Conservation (phyloP, 73 alveolate species). For the Paramecium bursaria region DNA sequence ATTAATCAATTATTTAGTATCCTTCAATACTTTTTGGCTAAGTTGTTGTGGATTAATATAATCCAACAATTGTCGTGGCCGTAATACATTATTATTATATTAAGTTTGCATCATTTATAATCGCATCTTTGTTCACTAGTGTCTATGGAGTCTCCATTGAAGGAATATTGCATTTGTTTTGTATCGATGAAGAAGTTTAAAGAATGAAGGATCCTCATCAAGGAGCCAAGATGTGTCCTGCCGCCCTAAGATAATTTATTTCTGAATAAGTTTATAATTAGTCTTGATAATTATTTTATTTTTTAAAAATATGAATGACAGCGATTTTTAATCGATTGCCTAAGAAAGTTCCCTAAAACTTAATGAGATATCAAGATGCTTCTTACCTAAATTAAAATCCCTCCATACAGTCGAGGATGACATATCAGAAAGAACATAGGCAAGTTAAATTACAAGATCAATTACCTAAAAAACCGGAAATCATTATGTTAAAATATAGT, state of each 20-base stretch:
- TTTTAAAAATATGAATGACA: too few relatives aligned
- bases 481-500: too few relatives aligned
- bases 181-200: constrained; percentile 47
- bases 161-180: constrained; percentile 34
- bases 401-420: too few relatives aligned
- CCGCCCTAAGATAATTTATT: constrained; percentile 45
- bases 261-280: constrained; percentile 20
- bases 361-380: too few relatives aligned
- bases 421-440: too few relatives aligned
- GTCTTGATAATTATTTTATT: too few relatives aligned
- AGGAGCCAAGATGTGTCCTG: constrained; percentile 60
- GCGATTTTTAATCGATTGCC: too few relatives aligned
- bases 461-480: too few relatives aligned
- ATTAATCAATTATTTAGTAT: not conserved
- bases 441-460: too few relatives aligned
- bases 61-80: constrained; percentile 38
- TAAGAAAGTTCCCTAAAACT: too few relatives aligned
- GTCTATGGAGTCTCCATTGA: constrained; percentile 33
- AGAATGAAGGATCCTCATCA: constrained; percentile 1
- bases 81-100: not conserved
- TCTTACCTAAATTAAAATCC: too few relatives aligned
- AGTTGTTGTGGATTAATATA: constrained; percentile 20
- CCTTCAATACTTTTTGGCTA: constrained; percentile 27
- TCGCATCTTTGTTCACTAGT: constrained; percentile 10
- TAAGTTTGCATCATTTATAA: not conserved